Evolutionary conservation across 1,284 basidiomycete genomes (phyloP).

Genomic region (Phlebopus sp.): DNA sequence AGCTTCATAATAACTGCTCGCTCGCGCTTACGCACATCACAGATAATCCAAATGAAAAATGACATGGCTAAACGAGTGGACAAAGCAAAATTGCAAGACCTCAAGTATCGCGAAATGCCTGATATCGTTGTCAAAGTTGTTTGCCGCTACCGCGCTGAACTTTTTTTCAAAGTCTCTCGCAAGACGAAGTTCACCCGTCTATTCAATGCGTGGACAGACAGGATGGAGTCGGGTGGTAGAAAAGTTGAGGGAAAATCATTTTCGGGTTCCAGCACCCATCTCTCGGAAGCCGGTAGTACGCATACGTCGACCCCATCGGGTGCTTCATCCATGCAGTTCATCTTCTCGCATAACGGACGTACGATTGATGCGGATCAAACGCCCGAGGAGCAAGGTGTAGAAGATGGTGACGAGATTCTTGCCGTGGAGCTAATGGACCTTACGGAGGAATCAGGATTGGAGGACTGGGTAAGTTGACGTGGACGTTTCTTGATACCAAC

Average conservation of each 20-base stretch:
- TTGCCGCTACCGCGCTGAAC: conserved; percentile 80
- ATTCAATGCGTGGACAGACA: conserved; percentile 81
- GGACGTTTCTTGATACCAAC: background rate
- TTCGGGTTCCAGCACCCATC: conserved; percentile 29
- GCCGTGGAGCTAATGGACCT: conserved; percentile 86
- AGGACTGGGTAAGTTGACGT: conserved; percentile 53
- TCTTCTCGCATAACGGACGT: conserved; percentile 77
- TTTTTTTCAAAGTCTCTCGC: conserved; percentile 85
- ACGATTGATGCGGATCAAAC: conserved; percentile 72
- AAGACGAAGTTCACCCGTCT: conserved; percentile 78
- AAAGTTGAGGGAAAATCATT: conserved; percentile 34
- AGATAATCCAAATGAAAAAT: conserved; percentile 75
- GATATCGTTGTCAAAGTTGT: conserved; percentile 83
- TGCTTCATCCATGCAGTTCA: conserved; percentile 58
- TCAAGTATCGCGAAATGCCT: conserved; percentile 73
- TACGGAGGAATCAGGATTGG: conserved; percentile 60
- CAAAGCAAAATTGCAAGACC: conserved; percentile 69
- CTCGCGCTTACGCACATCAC: conserved; percentile 5
- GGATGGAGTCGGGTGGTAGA: conserved; percentile 63
- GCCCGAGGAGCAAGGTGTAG: conserved; percentile 80
- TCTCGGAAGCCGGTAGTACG: conserved; percentile 42
- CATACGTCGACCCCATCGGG: conserved; percentile 30
- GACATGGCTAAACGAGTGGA: conserved; percentile 74
- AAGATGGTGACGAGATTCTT: conserved; percentile 79
- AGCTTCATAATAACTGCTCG: conserved; percentile 6